phyloP scores from a whole-genome alignment of 2,329 filamentous ascomycete species.

The Talaromyces sp. region DNA sequence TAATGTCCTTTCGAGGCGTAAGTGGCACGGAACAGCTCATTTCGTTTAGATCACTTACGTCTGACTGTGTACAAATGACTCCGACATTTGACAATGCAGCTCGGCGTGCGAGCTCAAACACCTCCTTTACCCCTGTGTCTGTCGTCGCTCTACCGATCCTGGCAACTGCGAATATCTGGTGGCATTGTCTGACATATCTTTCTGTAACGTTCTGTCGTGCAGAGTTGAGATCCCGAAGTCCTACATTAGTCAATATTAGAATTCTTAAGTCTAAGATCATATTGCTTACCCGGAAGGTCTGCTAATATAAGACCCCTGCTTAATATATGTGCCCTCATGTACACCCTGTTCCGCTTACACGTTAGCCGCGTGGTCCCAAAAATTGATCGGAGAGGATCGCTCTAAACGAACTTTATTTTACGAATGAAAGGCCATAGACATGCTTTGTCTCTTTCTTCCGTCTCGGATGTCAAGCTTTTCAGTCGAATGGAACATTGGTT shows the following conservation, averaged over 20 bases:
- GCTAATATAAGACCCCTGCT: conserved; percentile 12
- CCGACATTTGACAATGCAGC: conserved; percentile 5
- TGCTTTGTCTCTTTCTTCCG: conserved; percentile 6
- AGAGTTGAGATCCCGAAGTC: conserved; percentile 11
- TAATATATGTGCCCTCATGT: conserved; percentile 13
- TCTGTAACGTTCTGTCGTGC: conserved; percentile 11
- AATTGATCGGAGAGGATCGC: neutral
- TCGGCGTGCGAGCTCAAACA: conserved; percentile 10
- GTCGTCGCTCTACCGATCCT: conserved; percentile 10
- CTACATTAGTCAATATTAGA: neutral
- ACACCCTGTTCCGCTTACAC: neutral
- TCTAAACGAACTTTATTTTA: conserved; percentile 6
- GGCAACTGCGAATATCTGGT: conserved; percentile 12
- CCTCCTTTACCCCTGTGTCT: conserved; percentile 9
- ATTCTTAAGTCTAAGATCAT: neutral
- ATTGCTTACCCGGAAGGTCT: conserved; percentile 5
- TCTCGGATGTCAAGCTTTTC: conserved; percentile 13
- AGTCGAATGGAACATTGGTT: conserved; percentile 11
- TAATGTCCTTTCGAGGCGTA: conserved; percentile 4
- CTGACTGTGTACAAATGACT: conserved; percentile 11
- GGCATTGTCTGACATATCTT: conserved; percentile 12
- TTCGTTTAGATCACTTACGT: conserved; percentile 1
- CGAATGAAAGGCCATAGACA: conserved; percentile 8
- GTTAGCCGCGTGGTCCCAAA: neutral
- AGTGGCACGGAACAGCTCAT: neutral